Conservation (phyloP, 2,329 filamentous ascomycete species). For the Paecilomyces sp. region DNA sequence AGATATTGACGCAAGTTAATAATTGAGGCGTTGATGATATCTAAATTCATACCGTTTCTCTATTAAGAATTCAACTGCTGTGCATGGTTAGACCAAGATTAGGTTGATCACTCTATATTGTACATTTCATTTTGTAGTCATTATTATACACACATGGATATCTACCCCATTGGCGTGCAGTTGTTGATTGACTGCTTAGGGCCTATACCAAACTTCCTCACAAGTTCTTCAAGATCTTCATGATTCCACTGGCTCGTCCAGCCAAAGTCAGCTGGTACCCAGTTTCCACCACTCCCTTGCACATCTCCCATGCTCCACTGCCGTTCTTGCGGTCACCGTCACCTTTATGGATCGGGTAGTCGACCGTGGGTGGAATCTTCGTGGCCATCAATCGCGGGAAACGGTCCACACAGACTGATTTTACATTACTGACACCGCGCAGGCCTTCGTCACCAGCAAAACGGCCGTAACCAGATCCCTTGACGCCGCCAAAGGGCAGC, state of each 20-base stretch:
- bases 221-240: conserved; percentile 31
- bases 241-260: conserved; percentile 31
- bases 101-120: neutral
- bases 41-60: neutral
- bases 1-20: neutral
- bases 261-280: conserved; percentile 38
- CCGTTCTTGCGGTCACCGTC: conserved; percentile 47
- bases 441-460: conserved; percentile 90
- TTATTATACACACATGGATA: neutral
- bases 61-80: neutral
- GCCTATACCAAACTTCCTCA: conserved; percentile 10
- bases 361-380: conserved; percentile 69
- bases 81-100: neutral
- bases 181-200: neutral
- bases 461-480: conserved; percentile 82
- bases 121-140: neutral
- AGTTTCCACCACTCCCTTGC: conserved; percentile 38
- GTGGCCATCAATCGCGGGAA: conserved; percentile 55
- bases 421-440: conserved; percentile 75
- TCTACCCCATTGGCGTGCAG: neutral
- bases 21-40: neutral
- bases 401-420: conserved; percentile 76
- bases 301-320: conserved; percentile 53
- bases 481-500: conserved; percentile 87
- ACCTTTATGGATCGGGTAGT: conserved; percentile 69